A percentile compares a stretch with the other conserved stretches of the same genome.
phyloP scores from a whole-genome alignment of 805 yeast species.

The Clavispora fructus region DNA sequence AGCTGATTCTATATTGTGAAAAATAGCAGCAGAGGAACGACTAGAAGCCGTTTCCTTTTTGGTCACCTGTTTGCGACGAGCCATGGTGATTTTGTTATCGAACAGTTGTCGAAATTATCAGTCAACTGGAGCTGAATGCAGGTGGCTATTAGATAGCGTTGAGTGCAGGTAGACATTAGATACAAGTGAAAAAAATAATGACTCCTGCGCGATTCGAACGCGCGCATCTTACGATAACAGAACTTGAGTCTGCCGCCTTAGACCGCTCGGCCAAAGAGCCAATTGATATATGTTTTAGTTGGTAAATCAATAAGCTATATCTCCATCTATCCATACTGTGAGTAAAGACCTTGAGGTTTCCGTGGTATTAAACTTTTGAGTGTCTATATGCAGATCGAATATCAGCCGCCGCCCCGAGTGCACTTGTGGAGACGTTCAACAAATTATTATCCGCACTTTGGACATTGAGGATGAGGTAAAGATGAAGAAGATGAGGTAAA shows the following conservation, averaged over 20 bases:
- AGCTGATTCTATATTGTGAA: conserved; percentile 2
- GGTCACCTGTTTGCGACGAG: conserved; percentile 11
- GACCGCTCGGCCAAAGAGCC: conserved; percentile 10
- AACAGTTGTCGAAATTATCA: not conserved
- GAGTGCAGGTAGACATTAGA: too few species aligned
- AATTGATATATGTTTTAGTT: too few species aligned
- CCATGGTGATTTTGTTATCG: conserved; percentile 6
- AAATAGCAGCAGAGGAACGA: conserved; percentile 14
- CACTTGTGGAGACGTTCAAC: too few species aligned
- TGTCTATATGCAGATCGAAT: too few species aligned
- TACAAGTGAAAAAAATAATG: conserved; percentile 3
- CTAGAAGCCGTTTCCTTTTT: conserved; percentile 6
- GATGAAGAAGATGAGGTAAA: too few species aligned
- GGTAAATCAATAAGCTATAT: too few species aligned
- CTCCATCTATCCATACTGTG: too few species aligned
- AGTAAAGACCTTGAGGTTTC: too few species aligned
- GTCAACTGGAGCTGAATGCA: not conserved
- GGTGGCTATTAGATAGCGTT: not conserved
- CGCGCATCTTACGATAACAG: conserved; percentile 9
- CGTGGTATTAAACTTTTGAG: too few species aligned
- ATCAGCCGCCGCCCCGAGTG: too few species aligned
- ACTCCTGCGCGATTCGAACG: conserved; percentile 9
- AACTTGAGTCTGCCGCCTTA: conserved; percentile 10
- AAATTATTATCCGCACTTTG: too few species aligned
- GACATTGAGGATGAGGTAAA: too few species aligned